Percentiles rank a stretch among this genome's conserved stretches.
These are phyloP conservation scores for Lecanicillium sp. DNA, from an alignment of 2,329 filamentous ascomycete genomes.

Conservation along the genomic window DNA sequence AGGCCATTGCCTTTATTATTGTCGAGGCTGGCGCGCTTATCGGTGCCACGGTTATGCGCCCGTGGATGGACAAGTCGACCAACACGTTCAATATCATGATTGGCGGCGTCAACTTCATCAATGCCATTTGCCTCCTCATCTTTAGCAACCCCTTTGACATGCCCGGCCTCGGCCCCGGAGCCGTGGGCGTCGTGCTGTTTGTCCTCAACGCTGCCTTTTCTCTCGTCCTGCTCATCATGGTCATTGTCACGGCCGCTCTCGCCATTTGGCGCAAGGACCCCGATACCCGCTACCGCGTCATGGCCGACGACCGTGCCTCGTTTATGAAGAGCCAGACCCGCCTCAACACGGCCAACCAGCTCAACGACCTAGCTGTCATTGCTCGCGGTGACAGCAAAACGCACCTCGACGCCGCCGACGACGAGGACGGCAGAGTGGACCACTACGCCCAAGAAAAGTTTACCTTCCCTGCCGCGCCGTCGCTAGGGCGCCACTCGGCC, in stretches of 20 bases:
- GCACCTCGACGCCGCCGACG: constrained; percentile 3
- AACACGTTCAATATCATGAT: constrained; percentile 96
- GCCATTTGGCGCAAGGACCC: constrained; percentile 88
- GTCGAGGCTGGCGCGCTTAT: constrained; percentile 76
- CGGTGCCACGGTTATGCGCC: constrained; percentile 68
- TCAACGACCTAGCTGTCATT: constrained; percentile 82
- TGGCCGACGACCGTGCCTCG: constrained; percentile 90
- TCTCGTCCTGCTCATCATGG: constrained; percentile 71
- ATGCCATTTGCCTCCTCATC: constrained; percentile 79
- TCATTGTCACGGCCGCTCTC: constrained; percentile 52
- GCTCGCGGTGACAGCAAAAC: constrained; percentile 68
- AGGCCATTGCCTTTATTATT: constrained; percentile 75
- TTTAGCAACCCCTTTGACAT: constrained; percentile 83
- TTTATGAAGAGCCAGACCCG: constrained; percentile 96
- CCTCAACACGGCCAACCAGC: constrained; percentile 67
- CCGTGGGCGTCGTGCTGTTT: constrained; percentile 86
- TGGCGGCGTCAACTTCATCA: constrained; percentile 81
- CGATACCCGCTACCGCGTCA: constrained; percentile 88
- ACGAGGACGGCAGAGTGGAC: constrained; percentile 5
- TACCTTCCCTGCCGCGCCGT: constrained; percentile 5
- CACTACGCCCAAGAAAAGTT: constrained; percentile 3
- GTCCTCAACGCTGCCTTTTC: constrained; percentile 79
- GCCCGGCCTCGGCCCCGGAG: constrained; percentile 73
- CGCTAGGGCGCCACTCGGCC: constrained; percentile 1
- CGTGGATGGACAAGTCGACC: constrained; percentile 99